Base-by-base conservation (phyloP, 2,329 filamentous ascomycete genomes). In the Hymenotorrendiella dingleyae region DNA sequence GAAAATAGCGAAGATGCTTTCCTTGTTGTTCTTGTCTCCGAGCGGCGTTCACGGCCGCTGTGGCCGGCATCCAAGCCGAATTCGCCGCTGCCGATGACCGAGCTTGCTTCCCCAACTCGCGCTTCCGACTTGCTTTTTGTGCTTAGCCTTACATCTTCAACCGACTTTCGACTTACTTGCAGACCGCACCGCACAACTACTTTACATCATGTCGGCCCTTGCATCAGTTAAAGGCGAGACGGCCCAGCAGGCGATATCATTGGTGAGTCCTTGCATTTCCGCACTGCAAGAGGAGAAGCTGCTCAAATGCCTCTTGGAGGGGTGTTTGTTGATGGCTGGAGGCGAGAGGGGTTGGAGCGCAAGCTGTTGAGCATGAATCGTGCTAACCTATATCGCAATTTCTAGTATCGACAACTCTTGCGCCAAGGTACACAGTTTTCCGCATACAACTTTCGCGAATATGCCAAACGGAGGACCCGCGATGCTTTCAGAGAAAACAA, bases 391-490 rank as follows among this genome's bases (percentile, higher is more conserved):
- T 9, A 8, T 36, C 3, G n/a, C n/a, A 5, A 8, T 19, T 8
- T 16, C 10, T 36, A 95, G 90, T 97, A 95, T 68, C 90, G 93
- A 54, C 91, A 91, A 60, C 73, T 98, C 57, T 73, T 97, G 59
- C 85, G 90, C 56, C 85, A 93, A 65, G 82, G 88, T 49, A 74
- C 76, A 49, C 86, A 95, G 61, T 97, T 98, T 66, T 79, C 88
- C 49, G 80, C 85, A 55, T 98, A 97, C 73, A 98, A 97, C 70
- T 98, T 96, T 75, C 81, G 93, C 68, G 91, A 96, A 65, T 98
- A 98, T 67, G 90, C 93, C 41, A 85, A 82, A 67, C 83, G 93
- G 62, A 80, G 91, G 65, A 95, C 93, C 63, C 78, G 78, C 63
- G 93, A 97, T 71, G 83, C 87, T 4, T 98, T 97, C 67, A 78